Conservation (phyloP, 140 eudicot species). For the Oenanthe javanica region DNA sequence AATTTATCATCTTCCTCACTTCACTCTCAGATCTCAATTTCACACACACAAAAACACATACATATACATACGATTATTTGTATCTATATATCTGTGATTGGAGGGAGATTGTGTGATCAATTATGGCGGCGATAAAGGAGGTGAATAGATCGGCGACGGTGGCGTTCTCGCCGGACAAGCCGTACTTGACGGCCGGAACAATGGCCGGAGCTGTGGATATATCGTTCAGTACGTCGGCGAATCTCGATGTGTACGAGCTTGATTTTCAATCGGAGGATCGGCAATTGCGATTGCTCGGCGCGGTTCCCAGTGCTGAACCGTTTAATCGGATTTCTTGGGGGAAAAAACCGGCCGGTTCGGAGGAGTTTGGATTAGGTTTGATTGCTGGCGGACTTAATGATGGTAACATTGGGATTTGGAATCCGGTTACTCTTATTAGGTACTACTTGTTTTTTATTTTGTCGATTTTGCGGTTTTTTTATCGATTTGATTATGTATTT, state of each 20-base stretch:
- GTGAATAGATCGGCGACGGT: conserved; percentile 88
- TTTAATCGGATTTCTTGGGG: conserved; percentile 94
- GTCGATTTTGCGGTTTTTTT: not conserved
- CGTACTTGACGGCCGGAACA: conserved; percentile 86
- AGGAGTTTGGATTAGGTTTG: conserved; percentile 61
- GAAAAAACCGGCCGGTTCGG: conserved; percentile 44
- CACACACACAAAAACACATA: not conserved
- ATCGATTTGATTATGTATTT: not conserved
- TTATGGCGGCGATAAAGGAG: conserved; percentile 68
- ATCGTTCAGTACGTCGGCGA: conserved; percentile 85
- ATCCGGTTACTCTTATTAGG: conserved; percentile 65
- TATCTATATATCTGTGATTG: not conserved
- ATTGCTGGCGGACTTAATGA: conserved; percentile 95
- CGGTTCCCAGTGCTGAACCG: conserved; percentile 64
- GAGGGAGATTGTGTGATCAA: not conserved
- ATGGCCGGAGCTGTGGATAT: conserved; percentile 98
- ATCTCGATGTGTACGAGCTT: conserved; percentile 74
- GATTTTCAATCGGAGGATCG: conserved; percentile 87
- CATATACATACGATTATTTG: not conserved
- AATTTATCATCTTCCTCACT: not conserved
- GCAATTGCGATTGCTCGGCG: conserved; percentile 45
- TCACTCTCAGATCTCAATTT: conserved; percentile 17
- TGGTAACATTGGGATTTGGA: conserved; percentile 87
- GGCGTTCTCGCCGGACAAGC: conserved; percentile 87
- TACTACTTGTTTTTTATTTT: conserved; percentile 27